Percentiles rank a stretch among this genome's conserved stretches.
Evolutionary conservation across 805 yeast species (phyloP).

Genomic region (Suhomyces faveliae): DNA sequence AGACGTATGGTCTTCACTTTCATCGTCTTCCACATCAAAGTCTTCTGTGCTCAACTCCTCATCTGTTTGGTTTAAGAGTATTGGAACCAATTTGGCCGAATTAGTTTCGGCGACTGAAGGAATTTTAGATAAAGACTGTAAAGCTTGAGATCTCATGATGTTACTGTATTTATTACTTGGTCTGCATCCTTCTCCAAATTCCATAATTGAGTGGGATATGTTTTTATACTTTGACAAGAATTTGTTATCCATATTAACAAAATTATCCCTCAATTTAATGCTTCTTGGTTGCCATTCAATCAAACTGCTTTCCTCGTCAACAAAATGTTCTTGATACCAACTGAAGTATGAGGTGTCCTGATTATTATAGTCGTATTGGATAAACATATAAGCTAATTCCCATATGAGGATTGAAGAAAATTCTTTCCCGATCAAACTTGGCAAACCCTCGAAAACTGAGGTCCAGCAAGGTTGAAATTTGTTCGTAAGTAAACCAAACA

Average conservation of each 20-base stretch:
- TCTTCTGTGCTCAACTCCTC: slow-evolving; percentile 27
- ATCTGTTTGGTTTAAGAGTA: slow-evolving; percentile 41
- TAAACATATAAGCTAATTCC: slow-evolving; percentile 46
- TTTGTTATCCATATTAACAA: slow-evolving; percentile 24
- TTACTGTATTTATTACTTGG: slow-evolving; percentile 40
- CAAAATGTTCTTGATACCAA: slow-evolving; percentile 2
- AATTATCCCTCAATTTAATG: slow-evolving; percentile 42
- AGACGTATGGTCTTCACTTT: slow-evolving; percentile 10
- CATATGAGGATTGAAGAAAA: slow-evolving; percentile 48
- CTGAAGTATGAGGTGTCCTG: slow-evolving; percentile 17
- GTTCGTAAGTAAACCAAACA: slow-evolving; percentile 65
- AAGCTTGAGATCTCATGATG: slow-evolving; percentile 52
- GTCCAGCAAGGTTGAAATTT: slow-evolving; percentile 86
- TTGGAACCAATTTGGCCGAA: slow-evolving; percentile 55
- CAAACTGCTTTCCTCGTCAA: slow-evolving; percentile 11
- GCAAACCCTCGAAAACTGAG: slow-evolving; percentile 63
- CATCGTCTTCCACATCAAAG: slow-evolving; percentile 1
- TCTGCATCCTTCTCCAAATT: slow-evolving; percentile 32
- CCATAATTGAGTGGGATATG: slow-evolving; percentile 36
- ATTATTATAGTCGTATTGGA: slow-evolving; percentile 19
- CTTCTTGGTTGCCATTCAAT: slow-evolving; percentile 46
- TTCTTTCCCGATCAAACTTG: slow-evolving; percentile 33
- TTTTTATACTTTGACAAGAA: slow-evolving; percentile 29
- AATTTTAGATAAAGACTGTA: slow-evolving; percentile 55
- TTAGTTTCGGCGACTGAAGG: slow-evolving; percentile 71